Evolutionary conservation across 768 basidiomycete species (phyloP).

Genomic region (Boletus huronensis): DNA sequence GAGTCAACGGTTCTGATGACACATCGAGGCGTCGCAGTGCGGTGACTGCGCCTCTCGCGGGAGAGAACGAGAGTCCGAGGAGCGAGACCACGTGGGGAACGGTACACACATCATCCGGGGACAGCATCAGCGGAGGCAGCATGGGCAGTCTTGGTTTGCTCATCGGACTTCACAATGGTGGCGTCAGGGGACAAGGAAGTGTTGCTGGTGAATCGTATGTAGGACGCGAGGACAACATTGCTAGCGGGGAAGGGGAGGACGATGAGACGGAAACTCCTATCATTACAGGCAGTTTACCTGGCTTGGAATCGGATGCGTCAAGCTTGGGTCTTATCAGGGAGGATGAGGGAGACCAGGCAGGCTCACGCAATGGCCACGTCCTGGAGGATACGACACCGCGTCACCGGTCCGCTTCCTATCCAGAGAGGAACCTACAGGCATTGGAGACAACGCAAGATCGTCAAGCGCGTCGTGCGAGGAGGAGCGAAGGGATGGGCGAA

Average conservation of each 20-base stretch:
- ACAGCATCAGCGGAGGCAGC: slow-evolving; percentile 20
- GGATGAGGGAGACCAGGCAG: slow-evolving; percentile 25
- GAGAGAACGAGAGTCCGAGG: slow-evolving; percentile 27
- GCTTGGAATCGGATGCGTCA: slow-evolving; percentile 18
- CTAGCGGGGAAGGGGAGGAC: slow-evolving; percentile 18
- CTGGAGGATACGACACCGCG: slow-evolving; percentile 10
- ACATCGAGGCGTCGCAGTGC: slow-evolving; percentile 3
- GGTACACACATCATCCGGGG: slow-evolving; percentile 24
- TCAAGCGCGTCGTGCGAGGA: slow-evolving; percentile 21
- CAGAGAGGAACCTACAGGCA: slow-evolving; percentile 14
- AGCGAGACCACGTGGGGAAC: slow-evolving; percentile 38
- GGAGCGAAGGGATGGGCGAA: slow-evolving; percentile 18
- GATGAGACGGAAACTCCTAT: slow-evolving; percentile 21
- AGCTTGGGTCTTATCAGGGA: slow-evolving; percentile 32
- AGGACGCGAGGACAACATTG: slow-evolving; percentile 14
- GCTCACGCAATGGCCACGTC: slow-evolving; percentile 8
- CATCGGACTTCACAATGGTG: slow-evolving; percentile 31
- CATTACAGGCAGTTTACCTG: slow-evolving; percentile 20
- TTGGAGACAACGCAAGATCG: slow-evolving; percentile 15
- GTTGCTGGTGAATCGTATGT: slow-evolving; percentile 15
- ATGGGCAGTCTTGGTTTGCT: slow-evolving; percentile 30
- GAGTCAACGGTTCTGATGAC: slow-evolving; percentile 10
- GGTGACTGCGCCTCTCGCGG: slow-evolving; percentile 11
- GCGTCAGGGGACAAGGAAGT: slow-evolving; percentile 25
- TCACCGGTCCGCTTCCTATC: slow-evolving; percentile 18